A percentile compares a stretch with the other conserved stretches of the same genome.
phyloP scores from a whole-genome alignment of 2,329 filamentous ascomycete genomes.

The Pezicula neosporulosa region DNA sequence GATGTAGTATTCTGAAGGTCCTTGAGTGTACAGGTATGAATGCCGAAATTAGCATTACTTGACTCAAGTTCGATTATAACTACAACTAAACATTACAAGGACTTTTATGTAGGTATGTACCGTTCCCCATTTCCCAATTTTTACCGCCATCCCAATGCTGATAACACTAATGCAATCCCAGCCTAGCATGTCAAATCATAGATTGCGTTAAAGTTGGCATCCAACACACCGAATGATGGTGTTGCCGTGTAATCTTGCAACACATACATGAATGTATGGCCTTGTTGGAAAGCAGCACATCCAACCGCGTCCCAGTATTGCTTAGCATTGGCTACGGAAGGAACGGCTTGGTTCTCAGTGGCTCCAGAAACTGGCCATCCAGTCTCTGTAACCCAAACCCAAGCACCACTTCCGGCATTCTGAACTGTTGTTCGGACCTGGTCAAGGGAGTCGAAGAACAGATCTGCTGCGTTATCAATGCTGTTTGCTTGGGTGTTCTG shows the following conservation, averaged over 20 bases:
- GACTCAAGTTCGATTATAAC: too few species aligned
- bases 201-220: conserved; percentile 19
- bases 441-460: conserved; percentile 45
- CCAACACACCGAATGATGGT: conserved; percentile 37
- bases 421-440: conserved; percentile 25
- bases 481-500: conserved; percentile 51
- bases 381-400: conserved; percentile 61
- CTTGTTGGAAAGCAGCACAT: conserved; percentile 53
- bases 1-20: too few species aligned
- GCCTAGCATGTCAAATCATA: conserved; percentile 22
- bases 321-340: conserved; percentile 56
- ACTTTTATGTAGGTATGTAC: too few species aligned
- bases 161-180: not conserved
- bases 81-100: too few species aligned
- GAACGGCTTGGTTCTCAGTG: conserved; percentile 49
- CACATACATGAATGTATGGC: conserved; percentile 58
- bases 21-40: too few species aligned
- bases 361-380: conserved; percentile 59
- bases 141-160: too few species aligned
- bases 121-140: too few species aligned
- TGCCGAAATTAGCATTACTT: too few species aligned
- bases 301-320: conserved; percentile 61
- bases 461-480: conserved; percentile 50
- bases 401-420: conserved; percentile 46
- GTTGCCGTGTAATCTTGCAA: conserved; percentile 48